phyloP scores from a whole-genome alignment of 768 basidiomycete genomes.

The Russula lepida region DNA sequence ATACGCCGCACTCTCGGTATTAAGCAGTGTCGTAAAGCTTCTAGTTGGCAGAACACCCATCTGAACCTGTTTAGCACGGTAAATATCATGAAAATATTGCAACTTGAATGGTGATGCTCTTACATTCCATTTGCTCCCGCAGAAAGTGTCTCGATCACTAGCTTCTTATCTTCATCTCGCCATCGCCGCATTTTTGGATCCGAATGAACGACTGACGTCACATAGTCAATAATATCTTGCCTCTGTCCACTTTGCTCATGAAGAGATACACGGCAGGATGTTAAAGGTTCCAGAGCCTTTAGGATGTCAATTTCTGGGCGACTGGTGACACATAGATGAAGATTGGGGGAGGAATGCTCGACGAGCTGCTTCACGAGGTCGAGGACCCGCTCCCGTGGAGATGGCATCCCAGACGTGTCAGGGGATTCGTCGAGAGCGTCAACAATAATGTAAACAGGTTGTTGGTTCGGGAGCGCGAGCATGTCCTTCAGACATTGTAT shows the following conservation, averaged over 20 bases:
- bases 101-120: neutral
- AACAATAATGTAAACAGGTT: neutral
- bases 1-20: neutral
- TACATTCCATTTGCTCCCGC: conserved; percentile 4
- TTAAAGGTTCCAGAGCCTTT: neutral
- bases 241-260: conserved; percentile 1
- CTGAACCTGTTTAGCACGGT: neutral
- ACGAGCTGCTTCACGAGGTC: neutral
- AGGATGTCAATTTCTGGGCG: neutral
- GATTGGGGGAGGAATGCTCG: neutral
- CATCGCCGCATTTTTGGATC: neutral
- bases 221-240: neutral
- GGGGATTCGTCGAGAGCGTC: conserved; percentile 8
- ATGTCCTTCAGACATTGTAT: neutral
- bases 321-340: neutral
- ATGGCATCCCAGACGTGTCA: neutral
- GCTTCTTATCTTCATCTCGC: neutral
- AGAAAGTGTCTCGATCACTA: neutral
- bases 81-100: neutral
- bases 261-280: neutral
- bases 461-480: neutral
- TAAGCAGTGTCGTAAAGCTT: neutral
- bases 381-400: neutral
- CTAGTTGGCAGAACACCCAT: neutral
- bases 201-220: neutral